Conservation (phyloP, 2,329 filamentous ascomycete genomes). For the Elsinoe perseae region DNA sequence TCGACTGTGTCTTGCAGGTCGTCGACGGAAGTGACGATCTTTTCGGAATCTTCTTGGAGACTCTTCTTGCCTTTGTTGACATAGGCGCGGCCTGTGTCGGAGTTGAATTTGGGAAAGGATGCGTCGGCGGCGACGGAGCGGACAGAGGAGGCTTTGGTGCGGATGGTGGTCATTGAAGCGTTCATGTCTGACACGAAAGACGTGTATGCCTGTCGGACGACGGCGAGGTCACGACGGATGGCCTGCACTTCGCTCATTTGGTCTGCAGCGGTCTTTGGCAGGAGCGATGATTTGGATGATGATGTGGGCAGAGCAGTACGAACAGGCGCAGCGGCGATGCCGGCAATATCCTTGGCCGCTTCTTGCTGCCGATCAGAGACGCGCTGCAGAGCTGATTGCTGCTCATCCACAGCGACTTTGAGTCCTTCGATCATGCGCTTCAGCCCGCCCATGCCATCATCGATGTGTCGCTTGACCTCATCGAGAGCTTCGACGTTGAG, state of each 20-base stretch:
- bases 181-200: conserved; percentile 84
- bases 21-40: conserved; percentile 83
- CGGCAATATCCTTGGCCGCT: conserved; percentile 76
- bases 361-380: conserved; percentile 90
- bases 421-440: conserved; percentile 79
- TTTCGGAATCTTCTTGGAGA: conserved; percentile 79
- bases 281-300: conserved; percentile 19
- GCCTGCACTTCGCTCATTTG: conserved; percentile 73
- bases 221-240: conserved; percentile 78
- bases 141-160: conserved; percentile 71
- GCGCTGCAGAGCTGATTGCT: conserved; percentile 70
- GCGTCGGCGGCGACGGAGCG: conserved; percentile 67
- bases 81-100: conserved; percentile 74
- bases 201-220: conserved; percentile 87
- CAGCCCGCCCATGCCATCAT: conserved; percentile 77
- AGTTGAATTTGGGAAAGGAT: conserved; percentile 61
- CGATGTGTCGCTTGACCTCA: conserved; percentile 92
- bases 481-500: conserved; percentile 88
- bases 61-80: conserved; percentile 81
- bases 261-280: conserved; percentile 34
- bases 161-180: conserved; percentile 75
- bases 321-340: conserved; percentile 46
- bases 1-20: conserved; percentile 96
- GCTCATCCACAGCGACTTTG: conserved; percentile 73
- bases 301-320: conserved; percentile 24